A percentile compares a stretch with the other conserved stretches of the same genome.
Evolutionary conservation across 352 stramenopile genomes (phyloP).

Genomic region (Globisporangium nodosum): DNA sequence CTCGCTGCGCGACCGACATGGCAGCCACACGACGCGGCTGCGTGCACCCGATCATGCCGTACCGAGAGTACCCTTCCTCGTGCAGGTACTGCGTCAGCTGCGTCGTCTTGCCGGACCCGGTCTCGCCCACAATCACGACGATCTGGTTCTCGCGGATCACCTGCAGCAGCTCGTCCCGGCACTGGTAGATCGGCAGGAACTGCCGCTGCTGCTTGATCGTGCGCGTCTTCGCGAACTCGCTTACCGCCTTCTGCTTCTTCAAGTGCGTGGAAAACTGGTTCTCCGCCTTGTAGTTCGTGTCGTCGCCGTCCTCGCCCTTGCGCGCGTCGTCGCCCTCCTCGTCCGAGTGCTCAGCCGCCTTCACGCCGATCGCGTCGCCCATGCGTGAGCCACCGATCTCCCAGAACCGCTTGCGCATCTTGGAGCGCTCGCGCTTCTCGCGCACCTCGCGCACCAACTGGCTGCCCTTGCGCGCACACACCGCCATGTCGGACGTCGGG

Average conservation of each 20-base stretch:
- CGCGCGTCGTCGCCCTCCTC: slow-evolving; percentile 36
- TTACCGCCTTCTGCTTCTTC: slow-evolving; percentile 88
- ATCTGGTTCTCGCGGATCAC: slow-evolving; percentile 98
- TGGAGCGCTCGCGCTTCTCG: slow-evolving; percentile 75
- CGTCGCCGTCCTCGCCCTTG: slow-evolving; percentile 29
- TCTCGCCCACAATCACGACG: slow-evolving; percentile 98
- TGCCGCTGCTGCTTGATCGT: slow-evolving; percentile 95
- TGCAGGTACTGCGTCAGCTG: slow-evolving; percentile 96
- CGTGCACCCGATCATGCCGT: slow-evolving; percentile 94
- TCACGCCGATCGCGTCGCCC: slow-evolving; percentile 94
- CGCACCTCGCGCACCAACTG: slow-evolving; percentile 73
- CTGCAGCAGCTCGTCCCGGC: slow-evolving; percentile 93
- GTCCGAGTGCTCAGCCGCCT: slow-evolving; percentile 47
- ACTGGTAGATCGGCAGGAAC: slow-evolving; percentile 96
- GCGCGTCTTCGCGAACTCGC: slow-evolving; percentile 95
- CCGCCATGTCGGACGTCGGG: slow-evolving; percentile 93
- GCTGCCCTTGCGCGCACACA: slow-evolving; percentile 92
- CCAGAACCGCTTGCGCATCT: slow-evolving; percentile 99
- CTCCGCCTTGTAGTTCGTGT: slow-evolving; percentile 93
- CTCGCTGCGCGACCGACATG: slow-evolving; percentile 98
- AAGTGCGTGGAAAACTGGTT: slow-evolving; percentile 93
- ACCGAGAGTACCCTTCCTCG: slow-evolving; percentile 88
- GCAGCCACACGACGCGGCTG: slow-evolving; percentile 98
- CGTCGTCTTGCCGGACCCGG: slow-evolving; percentile 96
- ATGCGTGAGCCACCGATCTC: slow-evolving; percentile 96